These are phyloP conservation scores for Pharus latifolius DNA, from an alignment of 176 grass and related monocot species.

Conservation along the genomic window DNA sequence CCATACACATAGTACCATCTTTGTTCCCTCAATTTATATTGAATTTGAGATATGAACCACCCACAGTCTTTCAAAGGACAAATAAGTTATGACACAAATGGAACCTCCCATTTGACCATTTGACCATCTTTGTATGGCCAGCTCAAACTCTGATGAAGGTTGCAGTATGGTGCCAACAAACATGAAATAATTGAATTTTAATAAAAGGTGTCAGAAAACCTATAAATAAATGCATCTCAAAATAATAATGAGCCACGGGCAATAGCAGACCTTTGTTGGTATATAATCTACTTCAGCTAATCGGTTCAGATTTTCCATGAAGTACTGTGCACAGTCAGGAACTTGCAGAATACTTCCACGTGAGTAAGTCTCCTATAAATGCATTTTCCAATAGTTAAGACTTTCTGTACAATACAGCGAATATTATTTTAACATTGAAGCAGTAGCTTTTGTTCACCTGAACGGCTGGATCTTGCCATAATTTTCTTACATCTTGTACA, in stretches of 20 bases:
- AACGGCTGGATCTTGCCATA: conserved; percentile 92
- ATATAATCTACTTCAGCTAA: conserved; percentile 70
- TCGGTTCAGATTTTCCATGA: conserved; percentile 84
- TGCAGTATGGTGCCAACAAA: not conserved
- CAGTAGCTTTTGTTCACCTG: conserved; percentile 39
- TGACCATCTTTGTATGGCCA: not conserved
- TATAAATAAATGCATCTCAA: not conserved
- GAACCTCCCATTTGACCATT: not conserved
- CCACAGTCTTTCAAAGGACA: not conserved
- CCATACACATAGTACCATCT: not conserved
- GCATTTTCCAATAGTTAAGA: not conserved
- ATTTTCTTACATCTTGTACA: conserved; percentile 41
- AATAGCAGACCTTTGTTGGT: conserved; percentile 71
- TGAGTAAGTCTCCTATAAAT: conserved; percentile 74
- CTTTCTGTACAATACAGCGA: not conserved
- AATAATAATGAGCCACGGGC: not conserved
- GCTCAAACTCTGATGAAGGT: not conserved
- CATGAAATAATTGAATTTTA: not conserved
- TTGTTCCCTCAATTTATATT: not conserved
- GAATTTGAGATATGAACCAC: not conserved
- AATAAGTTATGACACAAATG: too few relatives aligned
- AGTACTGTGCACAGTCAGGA: conserved; percentile 95
- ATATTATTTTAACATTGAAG: not conserved
- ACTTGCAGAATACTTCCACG: conserved; percentile 81
- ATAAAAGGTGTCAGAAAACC: not conserved